Percentiles rank a stretch among this genome's conserved stretches.
phyloP scores from a whole-genome alignment of 2,329 filamentous ascomycete genomes.

The Fusarium citri region DNA sequence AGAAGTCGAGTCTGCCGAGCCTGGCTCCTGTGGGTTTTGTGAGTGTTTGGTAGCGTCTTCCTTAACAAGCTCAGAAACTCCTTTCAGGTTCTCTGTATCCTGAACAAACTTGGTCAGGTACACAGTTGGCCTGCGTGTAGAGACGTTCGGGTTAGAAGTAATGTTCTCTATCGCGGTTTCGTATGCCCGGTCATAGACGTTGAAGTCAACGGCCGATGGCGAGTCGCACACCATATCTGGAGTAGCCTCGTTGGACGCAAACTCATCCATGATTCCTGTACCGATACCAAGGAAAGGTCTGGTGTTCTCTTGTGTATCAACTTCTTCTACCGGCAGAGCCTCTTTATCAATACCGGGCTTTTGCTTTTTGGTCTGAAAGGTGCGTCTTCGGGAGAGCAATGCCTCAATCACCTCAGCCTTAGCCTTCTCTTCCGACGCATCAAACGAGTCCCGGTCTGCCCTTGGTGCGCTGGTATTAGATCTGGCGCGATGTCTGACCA shows the following conservation, averaged over 20 bases:
- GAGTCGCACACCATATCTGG: slow-evolving; percentile 79
- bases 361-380: slow-evolving; percentile 50
- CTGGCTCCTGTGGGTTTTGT: slow-evolving; percentile 13
- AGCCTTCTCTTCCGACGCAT: slow-evolving; percentile 50
- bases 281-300: slow-evolving; percentile 82
- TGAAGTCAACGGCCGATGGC: slow-evolving; percentile 83
- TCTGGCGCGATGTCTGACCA: slow-evolving; percentile 53
- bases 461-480: slow-evolving; percentile 22
- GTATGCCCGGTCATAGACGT: slow-evolving; percentile 91
- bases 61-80: slow-evolving; percentile 50
- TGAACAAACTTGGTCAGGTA: slow-evolving; percentile 63
- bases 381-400: slow-evolving; percentile 60
- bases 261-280: slow-evolving; percentile 66
- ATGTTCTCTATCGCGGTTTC: slow-evolving; percentile 81
- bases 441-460: slow-evolving; percentile 22
- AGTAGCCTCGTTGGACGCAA: slow-evolving; percentile 53
- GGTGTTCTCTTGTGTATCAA: slow-evolving; percentile 62
- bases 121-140: slow-evolving; percentile 56
- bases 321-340: slow-evolving; percentile 63
- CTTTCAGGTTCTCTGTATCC: slow-evolving; percentile 56
- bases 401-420: slow-evolving; percentile 62
- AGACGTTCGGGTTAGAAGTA: slow-evolving; percentile 51
- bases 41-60: slow-evolving; percentile 26
- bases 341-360: slow-evolving; percentile 59
- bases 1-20: slow-evolving; percentile 30